Evolutionary conservation across 495 filamentous ascomycete species (phyloP), one percentile per base, ranked within the genome.

Genomic region (Mycothermus thermophilus): DNA sequence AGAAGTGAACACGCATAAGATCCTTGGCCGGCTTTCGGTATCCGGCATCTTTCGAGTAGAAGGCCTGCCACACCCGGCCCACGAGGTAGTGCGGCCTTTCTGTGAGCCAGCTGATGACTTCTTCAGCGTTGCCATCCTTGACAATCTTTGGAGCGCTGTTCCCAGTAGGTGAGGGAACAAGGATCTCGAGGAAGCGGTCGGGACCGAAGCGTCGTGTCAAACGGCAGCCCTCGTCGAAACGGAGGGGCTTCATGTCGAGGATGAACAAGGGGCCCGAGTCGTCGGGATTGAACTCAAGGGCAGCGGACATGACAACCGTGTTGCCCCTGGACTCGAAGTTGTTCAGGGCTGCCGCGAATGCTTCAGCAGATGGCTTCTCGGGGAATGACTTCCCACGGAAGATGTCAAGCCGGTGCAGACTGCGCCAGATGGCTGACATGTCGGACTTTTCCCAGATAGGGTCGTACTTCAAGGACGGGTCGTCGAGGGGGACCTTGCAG

Each of bases 181-280:
- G 40, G 4, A 68, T 40, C 16, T 68, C 63, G 23, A 68, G 43
- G 23, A 66, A 66, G 7, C 63, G 54, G 29, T 68, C 64, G 4
- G 59, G 43, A 4, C 63, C 64, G 35, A 68, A 66, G n/a, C 55
- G 57, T 29, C 64, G 48, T n/a, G 48, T 52, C 9, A 68, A 47
- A 9, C 64, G 54, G 37, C 61, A 61, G 3, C 55, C 43, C 23
- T 62, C 47, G 28, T 64, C 58, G 27, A 66, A 37, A 24, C 38
- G 46, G 5, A 68, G 30, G 1, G 64, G 60, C 13, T 49, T 54
- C 35, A 66, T 51, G 21, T 42, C 49, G 13, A 69, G 38, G 1
- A 42, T 27, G 22, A 59, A 64, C 6, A 58, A 35, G 5, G 63
- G 59, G 0, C 54, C 59, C 3, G 30, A 40, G 21, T 41, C 46